phyloP scores from a whole-genome alignment of 495 filamentous ascomycete species.

The Aspergillus funiculosus region DNA sequence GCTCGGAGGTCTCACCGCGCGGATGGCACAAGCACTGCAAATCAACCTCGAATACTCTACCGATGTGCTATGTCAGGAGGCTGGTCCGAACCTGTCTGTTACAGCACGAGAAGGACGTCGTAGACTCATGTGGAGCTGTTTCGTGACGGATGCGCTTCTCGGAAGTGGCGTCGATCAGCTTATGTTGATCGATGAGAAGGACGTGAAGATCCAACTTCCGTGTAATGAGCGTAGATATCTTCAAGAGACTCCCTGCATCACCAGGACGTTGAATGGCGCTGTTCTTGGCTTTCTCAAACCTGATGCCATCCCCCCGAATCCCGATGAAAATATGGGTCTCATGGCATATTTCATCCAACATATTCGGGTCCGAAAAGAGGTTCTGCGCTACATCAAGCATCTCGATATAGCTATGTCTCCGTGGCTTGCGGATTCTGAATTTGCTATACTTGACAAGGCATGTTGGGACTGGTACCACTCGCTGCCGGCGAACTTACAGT shows the following conservation, averaged over 20 bases:
- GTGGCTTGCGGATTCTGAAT: constrained; percentile 27
- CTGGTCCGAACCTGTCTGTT: constrained; percentile 15
- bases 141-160: constrained; percentile 34
- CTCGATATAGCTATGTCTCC: constrained; percentile 27
- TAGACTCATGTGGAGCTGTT: constrained; percentile 37
- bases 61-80: constrained; percentile 29
- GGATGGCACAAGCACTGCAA: constrained; percentile 35
- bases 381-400: constrained; percentile 32
- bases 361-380: constrained; percentile 27
- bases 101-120: constrained; percentile 28
- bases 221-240: constrained; percentile 29
- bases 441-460: constrained; percentile 23
- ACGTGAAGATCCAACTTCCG: constrained; percentile 36
- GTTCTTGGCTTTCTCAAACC: constrained; percentile 23
- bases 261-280: constrained; percentile 23
- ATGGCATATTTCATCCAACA: constrained; percentile 32
- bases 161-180: constrained; percentile 33
- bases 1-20: constrained; percentile 32
- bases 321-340: constrained; percentile 27
- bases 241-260: constrained; percentile 26
- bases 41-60: constrained; percentile 34
- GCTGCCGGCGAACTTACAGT: constrained; percentile 26
- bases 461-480: constrained; percentile 28
- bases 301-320: constrained; percentile 10
- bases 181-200: constrained; percentile 27